phyloP scores from a whole-genome alignment of 257 asterid species.

The Nicotiana knightiana region DNA sequence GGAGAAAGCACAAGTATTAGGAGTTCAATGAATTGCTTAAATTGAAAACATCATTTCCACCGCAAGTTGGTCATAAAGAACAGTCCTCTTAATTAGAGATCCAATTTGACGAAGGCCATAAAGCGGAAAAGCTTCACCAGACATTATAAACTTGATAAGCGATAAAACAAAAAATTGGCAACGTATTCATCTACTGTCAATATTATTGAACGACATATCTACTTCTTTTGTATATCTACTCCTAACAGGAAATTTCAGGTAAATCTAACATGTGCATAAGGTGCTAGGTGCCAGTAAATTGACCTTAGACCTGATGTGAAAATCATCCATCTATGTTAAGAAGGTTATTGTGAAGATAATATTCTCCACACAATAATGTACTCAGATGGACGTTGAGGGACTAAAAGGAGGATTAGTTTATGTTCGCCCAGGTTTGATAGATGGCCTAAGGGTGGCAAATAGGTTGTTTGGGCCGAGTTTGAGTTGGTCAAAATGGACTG shows the following conservation, averaged over 20 bases:
- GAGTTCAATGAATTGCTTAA: not conserved
- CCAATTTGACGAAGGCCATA: not conserved
- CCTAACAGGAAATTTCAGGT: not conserved
- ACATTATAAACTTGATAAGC: not conserved
- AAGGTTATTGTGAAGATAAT: not conserved
- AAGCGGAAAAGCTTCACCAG: too few relatives aligned
- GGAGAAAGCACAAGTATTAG: too few relatives aligned
- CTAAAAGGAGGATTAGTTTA: not conserved
- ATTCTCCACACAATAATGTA: not conserved
- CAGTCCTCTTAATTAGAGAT: not conserved
- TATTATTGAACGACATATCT: not conserved
- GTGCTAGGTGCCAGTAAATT: too few relatives aligned
- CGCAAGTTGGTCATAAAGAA: not conserved
- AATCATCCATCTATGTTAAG: not conserved
- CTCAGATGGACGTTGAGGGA: not conserved
- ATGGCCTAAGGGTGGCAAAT: too few relatives aligned
- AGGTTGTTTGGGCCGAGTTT: too few relatives aligned
- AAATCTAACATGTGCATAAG: too few relatives aligned
- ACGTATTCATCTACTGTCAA: not conserved
- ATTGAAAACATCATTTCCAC: not conserved
- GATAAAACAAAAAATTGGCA: not conserved
- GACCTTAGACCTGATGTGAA: not conserved
- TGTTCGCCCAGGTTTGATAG: too few relatives aligned
- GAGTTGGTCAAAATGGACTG: too few relatives aligned
- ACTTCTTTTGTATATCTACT: too few relatives aligned